phyloP scores from a whole-genome alignment of 2,329 filamentous ascomycete species.

The Aspergillus novofumigatus region DNA sequence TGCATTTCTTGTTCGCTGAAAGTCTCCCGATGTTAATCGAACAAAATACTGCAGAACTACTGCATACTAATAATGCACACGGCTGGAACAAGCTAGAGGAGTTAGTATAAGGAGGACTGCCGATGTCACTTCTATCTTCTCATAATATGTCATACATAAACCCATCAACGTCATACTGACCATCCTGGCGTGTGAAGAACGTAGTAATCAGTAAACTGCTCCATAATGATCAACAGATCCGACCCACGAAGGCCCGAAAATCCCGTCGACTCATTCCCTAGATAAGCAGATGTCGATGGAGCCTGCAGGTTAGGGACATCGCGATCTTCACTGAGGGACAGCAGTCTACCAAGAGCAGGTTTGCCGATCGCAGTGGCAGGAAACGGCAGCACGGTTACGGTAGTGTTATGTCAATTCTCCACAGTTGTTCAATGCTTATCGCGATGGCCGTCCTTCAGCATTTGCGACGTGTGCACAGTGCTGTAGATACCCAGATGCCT shows the following conservation, averaged over 20 bases:
- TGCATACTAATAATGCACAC: neutral
- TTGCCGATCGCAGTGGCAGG: neutral
- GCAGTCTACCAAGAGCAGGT: neutral
- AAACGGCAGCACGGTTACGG: neutral
- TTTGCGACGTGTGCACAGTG: no score
- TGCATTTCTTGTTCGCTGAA: neutral
- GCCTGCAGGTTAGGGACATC: neutral
- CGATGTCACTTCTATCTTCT: neutral
- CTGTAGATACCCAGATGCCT: no score
- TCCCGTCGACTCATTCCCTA: neutral
- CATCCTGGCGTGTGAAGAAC: neutral
- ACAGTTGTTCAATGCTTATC: neutral
- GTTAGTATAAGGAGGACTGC: neutral
- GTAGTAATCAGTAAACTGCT: no score
- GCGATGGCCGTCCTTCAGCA: neutral
- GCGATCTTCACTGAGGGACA: neutral
- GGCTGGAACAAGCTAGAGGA: neutral
- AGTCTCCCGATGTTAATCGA: neutral
- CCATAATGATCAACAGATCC: neutral
- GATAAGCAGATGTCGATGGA: neutral
- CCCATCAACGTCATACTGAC: neutral
- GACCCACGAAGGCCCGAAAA: neutral
- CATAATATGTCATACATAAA: neutral
- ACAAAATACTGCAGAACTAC: neutral
- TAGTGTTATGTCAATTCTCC: neutral